Evolutionary conservation across 768 basidiomycete species (phyloP).

Genomic region (Boletus insuetus): DNA sequence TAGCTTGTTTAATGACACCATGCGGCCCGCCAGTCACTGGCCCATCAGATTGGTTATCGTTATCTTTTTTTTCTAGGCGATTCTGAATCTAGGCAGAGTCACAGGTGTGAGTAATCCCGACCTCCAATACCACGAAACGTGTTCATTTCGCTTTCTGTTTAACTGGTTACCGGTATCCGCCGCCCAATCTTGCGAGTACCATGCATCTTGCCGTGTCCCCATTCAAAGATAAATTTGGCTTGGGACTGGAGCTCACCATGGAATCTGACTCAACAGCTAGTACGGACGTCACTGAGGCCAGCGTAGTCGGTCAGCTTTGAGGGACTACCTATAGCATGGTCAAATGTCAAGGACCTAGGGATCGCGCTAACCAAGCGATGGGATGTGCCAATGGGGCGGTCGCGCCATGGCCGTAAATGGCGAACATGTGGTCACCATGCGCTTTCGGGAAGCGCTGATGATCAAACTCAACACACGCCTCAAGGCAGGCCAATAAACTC

Average conservation of each 20-base stretch:
- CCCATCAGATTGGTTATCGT: background rate
- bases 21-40: background rate
- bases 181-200: background rate
- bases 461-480: slow-evolving; percentile 28
- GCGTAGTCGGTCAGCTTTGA: background rate
- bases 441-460: slow-evolving; percentile 25
- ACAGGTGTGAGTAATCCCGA: background rate
- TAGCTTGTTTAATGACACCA: slow-evolving; percentile 18
- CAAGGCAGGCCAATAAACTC: slow-evolving; percentile 29
- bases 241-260: background rate
- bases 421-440: slow-evolving; percentile 37
- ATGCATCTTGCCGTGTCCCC: background rate
- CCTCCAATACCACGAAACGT: background rate
- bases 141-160: slow-evolving; percentile 15
- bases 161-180: background rate
- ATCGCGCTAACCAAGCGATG: slow-evolving; percentile 13
- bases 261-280: background rate
- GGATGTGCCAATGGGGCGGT: slow-evolving; percentile 11
- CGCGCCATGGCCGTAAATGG: slow-evolving; percentile 30
- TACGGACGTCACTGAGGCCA: background rate
- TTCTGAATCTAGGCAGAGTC: slow-evolving; percentile 22
- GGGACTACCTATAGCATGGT: slow-evolving; percentile 1
- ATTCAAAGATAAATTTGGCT: background rate
- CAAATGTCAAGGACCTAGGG: slow-evolving; percentile 3
- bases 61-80: background rate